Base-by-base conservation (phyloP, 2,329 filamentous ascomycete species). In the Paramyrothecium roridum region DNA sequence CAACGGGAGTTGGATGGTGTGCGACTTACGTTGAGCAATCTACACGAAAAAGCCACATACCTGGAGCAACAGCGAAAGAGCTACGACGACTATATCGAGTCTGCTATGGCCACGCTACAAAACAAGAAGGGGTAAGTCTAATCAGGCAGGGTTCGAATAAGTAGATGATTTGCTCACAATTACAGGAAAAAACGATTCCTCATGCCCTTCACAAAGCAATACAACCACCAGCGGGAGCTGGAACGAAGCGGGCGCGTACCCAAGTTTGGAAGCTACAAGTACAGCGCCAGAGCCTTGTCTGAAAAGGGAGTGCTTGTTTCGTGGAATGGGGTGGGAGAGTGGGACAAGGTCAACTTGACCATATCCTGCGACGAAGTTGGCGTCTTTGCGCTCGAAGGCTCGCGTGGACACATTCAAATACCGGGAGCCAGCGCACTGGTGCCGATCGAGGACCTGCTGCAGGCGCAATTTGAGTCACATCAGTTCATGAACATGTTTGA, bases 1-100 rank as follows among this genome's bases (percentile, higher is more conserved):
- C 89, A 96, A 68, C 88, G 91, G 50, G 95, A 99, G 72, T 73
- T 98, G 43, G 95, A 99, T 63, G 88, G 88, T 48, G 90, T 93
- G 21, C 83, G 88, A 26, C 78, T 89, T 56, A 95, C 91, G 1
- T 79, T 95, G 17, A 73, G 80, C 47, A 90, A 92, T 61, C 76
- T 96, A 58, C 87, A 91, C 71, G 86, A 92, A 63, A 95, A 99
- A 76, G 93, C 93, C 40, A 84, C 86, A 61, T 99, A 96, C 74
- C 83, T 99, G 11, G 95, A 99, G 69, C 89, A 92, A 64, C 95
- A 99, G 75, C 85, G 96, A 57, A 96, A 96, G 80, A 95, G 88
- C 61, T 99, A 99, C 76, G 96, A 99, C 70, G 92, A 99, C 76
- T 99, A 99, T 74, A 96, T 99, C 67, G 96, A 99, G 76, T 93